Conservation (phyloP, 208 protist genomes). For the Pavlovales sp. region DNA sequence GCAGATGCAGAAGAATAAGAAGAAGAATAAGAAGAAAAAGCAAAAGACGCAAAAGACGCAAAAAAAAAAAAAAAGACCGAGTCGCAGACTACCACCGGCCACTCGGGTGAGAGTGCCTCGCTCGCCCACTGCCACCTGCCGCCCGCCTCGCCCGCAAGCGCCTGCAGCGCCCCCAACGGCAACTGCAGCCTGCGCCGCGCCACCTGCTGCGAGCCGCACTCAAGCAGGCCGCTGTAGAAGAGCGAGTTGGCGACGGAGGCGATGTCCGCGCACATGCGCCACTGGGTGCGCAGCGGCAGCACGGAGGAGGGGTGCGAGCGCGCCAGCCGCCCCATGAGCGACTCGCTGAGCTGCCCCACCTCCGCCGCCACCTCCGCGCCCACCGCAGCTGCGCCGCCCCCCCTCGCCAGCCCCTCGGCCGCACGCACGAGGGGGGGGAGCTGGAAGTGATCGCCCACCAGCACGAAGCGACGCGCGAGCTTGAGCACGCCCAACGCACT, state of each 20-base stretch:
- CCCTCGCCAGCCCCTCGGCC: not conserved
- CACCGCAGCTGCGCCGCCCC: not conserved
- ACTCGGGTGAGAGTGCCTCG: not conserved
- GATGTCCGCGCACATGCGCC: slow-evolving; percentile 54
- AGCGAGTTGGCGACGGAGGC: slow-evolving; percentile 48
- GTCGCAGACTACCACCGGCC: not conserved
- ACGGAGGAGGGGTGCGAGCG: slow-evolving; percentile 51
- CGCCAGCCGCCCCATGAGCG: slow-evolving; percentile 51
- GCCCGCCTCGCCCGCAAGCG: not conserved
- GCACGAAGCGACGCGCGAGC: slow-evolving; percentile 53
- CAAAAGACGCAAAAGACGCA: too few relatives aligned
- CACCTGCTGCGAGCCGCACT: slow-evolving; percentile 22
- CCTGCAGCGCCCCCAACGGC: not conserved
- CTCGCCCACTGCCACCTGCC: not conserved
- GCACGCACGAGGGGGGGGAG: slow-evolving; percentile 58
- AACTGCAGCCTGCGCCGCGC: not conserved
- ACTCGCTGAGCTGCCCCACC: not conserved
- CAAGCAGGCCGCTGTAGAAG: slow-evolving; percentile 45
- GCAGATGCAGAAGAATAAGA: too few relatives aligned
- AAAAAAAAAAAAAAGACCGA: too few relatives aligned
- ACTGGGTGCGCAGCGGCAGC: slow-evolving; percentile 41
- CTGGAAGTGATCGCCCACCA: slow-evolving; percentile 65
- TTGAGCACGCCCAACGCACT: slow-evolving; percentile 50
- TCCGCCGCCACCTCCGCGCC: not conserved
- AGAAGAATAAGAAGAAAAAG: too few relatives aligned